These are phyloP conservation scores for Lipomyces sp. DNA, from an alignment of 805 yeast genomes.

Conservation along the genomic window DNA sequence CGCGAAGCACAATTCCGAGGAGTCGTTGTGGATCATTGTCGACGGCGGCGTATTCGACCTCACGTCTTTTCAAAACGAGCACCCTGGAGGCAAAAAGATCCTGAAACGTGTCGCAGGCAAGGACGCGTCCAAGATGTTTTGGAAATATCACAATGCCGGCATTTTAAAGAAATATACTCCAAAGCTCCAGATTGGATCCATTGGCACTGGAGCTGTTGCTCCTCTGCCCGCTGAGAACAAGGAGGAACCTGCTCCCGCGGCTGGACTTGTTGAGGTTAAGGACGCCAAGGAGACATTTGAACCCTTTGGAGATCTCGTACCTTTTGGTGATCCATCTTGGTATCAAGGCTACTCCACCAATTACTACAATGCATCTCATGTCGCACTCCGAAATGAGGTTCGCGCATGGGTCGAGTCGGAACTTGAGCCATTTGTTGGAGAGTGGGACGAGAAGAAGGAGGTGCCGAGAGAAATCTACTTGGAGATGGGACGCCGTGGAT, in stretches of 20 bases:
- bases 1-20: constrained; percentile 70
- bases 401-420: constrained; percentile 48
- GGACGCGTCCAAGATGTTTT: constrained; percentile 73
- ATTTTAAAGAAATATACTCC: constrained; percentile 40
- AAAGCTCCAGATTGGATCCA: constrained; percentile 38
- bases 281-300: constrained; percentile 24
- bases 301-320: constrained; percentile 44
- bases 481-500: constrained; percentile 50
- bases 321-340: constrained; percentile 50
- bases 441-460: constrained; percentile 50
- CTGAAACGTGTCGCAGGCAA: constrained; percentile 74
- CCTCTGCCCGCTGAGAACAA: constrained; percentile 16
- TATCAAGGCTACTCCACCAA: constrained; percentile 49
- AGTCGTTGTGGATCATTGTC: constrained; percentile 82
- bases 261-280: constrained; percentile 7
- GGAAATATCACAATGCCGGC: constrained; percentile 51
- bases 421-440: constrained; percentile 50
- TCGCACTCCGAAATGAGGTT: constrained; percentile 49
- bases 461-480: constrained; percentile 39
- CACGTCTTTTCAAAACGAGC: constrained; percentile 70
- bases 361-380: constrained; percentile 50
- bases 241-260: constrained; percentile 10
- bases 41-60: constrained; percentile 77
- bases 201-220: constrained; percentile 24
- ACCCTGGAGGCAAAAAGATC: constrained; percentile 82